Evolutionary conservation across 2,329 filamentous ascomycete genomes (phyloP).

Genomic region (Teratosphaeria gauchensis): DNA sequence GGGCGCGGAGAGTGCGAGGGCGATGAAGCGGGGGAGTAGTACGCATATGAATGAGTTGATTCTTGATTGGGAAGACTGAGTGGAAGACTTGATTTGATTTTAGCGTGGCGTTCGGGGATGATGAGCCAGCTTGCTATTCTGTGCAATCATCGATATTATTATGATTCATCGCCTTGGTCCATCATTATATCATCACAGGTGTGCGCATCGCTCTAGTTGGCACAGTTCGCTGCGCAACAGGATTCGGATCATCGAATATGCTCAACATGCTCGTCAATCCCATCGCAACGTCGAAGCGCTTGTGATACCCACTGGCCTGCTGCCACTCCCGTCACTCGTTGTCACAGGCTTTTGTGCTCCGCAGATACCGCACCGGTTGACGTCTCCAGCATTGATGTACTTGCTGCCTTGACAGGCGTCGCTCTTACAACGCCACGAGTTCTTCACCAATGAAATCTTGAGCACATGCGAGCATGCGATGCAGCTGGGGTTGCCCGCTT

Average conservation of each 20-base stretch:
- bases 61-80: slow-evolving; percentile 33
- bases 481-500: slow-evolving; percentile 48
- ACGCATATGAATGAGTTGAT: slow-evolving; percentile 39
- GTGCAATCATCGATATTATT: no score
- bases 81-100: neutral
- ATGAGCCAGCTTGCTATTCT: neutral
- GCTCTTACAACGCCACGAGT: slow-evolving; percentile 56
- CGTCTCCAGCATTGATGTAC: slow-evolving; percentile 63
- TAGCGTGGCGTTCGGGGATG: neutral
- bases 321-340: neutral
- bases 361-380: slow-evolving; percentile 61
- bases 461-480: slow-evolving; percentile 62
- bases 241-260: neutral
- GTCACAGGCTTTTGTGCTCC: slow-evolving; percentile 31
- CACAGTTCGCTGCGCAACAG: neutral
- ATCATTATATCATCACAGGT: neutral
- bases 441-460: slow-evolving; percentile 41
- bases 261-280: slow-evolving; percentile 15
- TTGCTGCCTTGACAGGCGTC: slow-evolving; percentile 43
- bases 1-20: slow-evolving; percentile 37
- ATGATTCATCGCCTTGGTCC: neutral
- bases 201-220: neutral
- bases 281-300: slow-evolving; percentile 22
- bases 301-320: slow-evolving; percentile 16
- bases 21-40: slow-evolving; percentile 35